Conservation (phyloP, 2,329 filamentous ascomycete species). For the Leptographium procerum region DNA sequence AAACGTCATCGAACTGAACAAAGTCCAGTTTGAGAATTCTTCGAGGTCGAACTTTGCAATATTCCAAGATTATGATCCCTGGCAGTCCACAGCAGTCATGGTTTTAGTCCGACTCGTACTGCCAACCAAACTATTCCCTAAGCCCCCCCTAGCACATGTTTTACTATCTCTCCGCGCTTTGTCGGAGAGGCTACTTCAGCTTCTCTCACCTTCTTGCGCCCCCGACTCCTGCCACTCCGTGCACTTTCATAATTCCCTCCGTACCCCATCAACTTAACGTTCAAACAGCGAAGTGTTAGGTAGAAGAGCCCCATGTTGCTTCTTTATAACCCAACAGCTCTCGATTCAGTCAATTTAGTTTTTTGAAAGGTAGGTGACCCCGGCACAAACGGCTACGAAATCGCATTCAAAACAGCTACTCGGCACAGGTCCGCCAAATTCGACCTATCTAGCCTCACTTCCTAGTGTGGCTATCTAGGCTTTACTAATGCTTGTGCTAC, state of each 20-base stretch:
- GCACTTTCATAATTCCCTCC: neutral
- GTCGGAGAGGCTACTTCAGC: neutral
- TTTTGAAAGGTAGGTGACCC: neutral
- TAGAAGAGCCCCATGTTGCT: neutral
- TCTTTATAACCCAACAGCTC: neutral
- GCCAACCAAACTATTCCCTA: neutral
- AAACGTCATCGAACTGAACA: constrained; percentile 37
- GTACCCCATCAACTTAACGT: neutral
- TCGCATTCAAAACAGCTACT: neutral
- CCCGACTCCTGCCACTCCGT: neutral
- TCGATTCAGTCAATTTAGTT: neutral
- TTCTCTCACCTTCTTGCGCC: neutral
- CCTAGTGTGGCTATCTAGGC: neutral
- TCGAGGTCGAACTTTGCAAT: neutral
- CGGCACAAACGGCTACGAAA: neutral
- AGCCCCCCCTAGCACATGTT: neutral
- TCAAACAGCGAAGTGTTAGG: neutral
- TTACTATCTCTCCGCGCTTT: neutral
- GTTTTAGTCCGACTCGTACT: neutral
- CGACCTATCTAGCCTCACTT: neutral
- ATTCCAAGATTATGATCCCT: neutral
- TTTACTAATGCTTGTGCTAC: neutral
- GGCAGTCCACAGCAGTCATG: neutral
- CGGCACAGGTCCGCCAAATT: neutral
- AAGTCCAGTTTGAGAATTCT: constrained; percentile 1